Evolutionary conservation across 345 rosid genomes (phyloP).

Genomic region (Syzygium grande): DNA sequence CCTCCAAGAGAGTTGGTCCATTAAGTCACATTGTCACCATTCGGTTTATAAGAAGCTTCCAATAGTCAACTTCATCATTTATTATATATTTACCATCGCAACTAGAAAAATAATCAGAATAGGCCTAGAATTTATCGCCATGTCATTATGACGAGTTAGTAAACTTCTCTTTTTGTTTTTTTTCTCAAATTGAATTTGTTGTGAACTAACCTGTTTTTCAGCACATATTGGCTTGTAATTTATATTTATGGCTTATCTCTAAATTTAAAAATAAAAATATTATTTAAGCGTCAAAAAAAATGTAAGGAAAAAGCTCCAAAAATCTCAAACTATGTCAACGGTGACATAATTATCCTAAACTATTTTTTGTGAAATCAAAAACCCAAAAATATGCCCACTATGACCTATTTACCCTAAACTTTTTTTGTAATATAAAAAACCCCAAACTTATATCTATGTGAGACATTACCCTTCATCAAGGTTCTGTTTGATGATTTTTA

Average conservation of each 20-base stretch:
- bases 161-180: not conserved
- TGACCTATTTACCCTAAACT: too few species aligned
- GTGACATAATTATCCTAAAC: too few species aligned
- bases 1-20: not conserved
- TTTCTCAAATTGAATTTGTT: not conserved
- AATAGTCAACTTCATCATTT: not conserved
- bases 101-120: not conserved
- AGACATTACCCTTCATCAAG: too few species aligned
- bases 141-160: not conserved
- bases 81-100: not conserved
- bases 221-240: not conserved
- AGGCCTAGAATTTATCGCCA: not conserved
- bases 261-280: rapidly evolving
- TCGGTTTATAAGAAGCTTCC: not conserved
- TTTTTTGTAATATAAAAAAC: too few species aligned
- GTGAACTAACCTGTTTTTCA: not conserved
- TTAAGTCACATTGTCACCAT: not conserved
- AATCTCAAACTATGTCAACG: too few species aligned
- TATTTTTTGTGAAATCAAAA: too few species aligned
- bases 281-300: not conserved
- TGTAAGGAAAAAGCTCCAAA: too few species aligned
- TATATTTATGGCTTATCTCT: not conserved
- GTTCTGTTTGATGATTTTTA: too few species aligned
- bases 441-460: too few species aligned
- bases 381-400: too few species aligned